Percentiles rank a stretch among this genome's conserved stretches.
Evolutionary conservation across 1,139 yeast genomes (phyloP).

Genomic region (Candida dubliniensis): DNA sequence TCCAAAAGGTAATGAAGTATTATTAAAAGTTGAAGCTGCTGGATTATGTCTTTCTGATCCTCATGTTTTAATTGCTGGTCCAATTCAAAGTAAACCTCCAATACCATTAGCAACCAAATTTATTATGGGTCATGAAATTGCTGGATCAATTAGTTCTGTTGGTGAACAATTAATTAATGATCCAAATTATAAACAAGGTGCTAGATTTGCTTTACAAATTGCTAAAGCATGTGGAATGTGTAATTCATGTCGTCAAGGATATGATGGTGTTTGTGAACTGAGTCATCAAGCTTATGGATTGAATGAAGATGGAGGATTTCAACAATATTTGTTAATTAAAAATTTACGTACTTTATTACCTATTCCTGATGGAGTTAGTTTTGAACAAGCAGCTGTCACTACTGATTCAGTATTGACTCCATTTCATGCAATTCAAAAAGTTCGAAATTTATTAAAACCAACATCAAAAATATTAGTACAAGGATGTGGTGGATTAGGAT

Average conservation of each 20-base stretch:
- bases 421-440: conserved; percentile 48
- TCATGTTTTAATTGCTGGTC: conserved; percentile 38
- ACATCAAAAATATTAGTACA: conserved; percentile 41
- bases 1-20: conserved; percentile 38
- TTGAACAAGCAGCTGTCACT: conserved; percentile 50
- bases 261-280: conserved; percentile 38
- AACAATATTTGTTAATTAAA: conserved; percentile 41
- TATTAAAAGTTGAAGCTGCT: conserved; percentile 51
- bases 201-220: conserved; percentile 38
- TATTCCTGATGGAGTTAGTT: conserved; percentile 48
- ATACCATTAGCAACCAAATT: conserved; percentile 25
- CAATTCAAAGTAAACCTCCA: conserved; percentile 19
- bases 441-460: conserved; percentile 32
- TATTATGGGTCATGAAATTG: conserved; percentile 60
- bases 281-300: conserved; percentile 38
- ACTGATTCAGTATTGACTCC: conserved; percentile 54
- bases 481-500: conserved; percentile 54
- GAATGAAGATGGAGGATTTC: conserved; percentile 51
- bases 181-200: conserved; percentile 33
- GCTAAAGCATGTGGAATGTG: conserved; percentile 48
- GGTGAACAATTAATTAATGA: conserved; percentile 34
- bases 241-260: conserved; percentile 41
- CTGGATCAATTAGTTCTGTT: conserved; percentile 45
- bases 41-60: conserved; percentile 56
- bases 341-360: conserved; percentile 39